Evolutionary conservation across 2,329 filamentous ascomycete species (phyloP).

Genomic region (Cladosporium sp.): DNA sequence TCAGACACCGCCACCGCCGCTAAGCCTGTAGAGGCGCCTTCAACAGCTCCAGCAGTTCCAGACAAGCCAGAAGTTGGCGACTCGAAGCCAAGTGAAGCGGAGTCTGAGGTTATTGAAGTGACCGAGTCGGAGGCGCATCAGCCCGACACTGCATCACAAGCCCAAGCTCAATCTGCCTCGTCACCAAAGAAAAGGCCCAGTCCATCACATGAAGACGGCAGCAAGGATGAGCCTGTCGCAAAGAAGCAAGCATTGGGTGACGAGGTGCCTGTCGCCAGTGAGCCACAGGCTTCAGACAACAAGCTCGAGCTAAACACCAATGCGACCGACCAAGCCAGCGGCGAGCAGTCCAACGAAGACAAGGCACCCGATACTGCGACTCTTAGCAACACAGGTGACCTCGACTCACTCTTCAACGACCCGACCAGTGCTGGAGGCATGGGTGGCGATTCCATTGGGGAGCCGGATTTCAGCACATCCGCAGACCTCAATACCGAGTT

Average conservation of each 20-base stretch:
- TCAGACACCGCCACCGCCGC: not conserved
- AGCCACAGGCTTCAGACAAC: not conserved
- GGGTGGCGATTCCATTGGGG: conserved; percentile 1
- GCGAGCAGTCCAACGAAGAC: conserved; percentile 18
- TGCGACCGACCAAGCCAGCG: conserved; percentile 3
- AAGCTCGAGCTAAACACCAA: conserved; percentile 12
- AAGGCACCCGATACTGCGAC: conserved; percentile 24
- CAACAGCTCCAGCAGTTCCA: not conserved
- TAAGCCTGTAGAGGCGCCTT: not conserved
- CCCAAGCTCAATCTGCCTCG: not conserved
- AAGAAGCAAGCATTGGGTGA: conserved; percentile 8
- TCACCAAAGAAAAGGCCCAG: conserved; percentile 4
- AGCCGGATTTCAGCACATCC: conserved; percentile 13
- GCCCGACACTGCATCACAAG: not conserved
- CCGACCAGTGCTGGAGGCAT: conserved; percentile 18
- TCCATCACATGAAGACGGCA: conserved; percentile 4
- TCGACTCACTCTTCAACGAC: conserved; percentile 34
- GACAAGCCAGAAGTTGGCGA: not conserved
- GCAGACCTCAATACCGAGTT: conserved; percentile 23
- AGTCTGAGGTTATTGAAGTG: not conserved
- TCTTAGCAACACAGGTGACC: conserved; percentile 26
- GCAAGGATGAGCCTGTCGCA: not conserved
- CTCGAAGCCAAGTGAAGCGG: not conserved
- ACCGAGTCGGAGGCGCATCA: conserved; percentile 10
- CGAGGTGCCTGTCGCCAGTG: not conserved